Evolutionary conservation across 495 filamentous ascomycete genomes (phyloP).

Genomic region (Stereocaulon alpinum): DNA sequence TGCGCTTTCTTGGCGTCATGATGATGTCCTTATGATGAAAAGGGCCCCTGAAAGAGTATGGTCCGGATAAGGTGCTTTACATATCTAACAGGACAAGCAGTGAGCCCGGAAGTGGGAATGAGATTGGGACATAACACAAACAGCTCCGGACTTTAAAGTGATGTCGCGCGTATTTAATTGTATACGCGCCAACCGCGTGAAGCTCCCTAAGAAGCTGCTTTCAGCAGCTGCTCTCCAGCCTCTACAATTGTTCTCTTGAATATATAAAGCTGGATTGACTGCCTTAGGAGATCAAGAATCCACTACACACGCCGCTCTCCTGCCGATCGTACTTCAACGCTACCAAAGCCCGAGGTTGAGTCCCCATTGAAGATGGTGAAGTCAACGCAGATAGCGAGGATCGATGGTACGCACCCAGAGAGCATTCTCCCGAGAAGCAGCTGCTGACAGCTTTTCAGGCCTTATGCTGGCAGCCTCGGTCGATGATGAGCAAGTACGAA

Average conservation of each 20-base stretch:
- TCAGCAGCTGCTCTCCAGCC: no score
- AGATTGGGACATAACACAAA: no score
- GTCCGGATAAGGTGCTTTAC: no score
- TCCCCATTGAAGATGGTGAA: conserved; percentile 59
- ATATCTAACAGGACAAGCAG: no score
- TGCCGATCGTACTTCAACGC: not conserved
- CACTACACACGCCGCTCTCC: no score
- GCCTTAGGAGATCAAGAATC: no score
- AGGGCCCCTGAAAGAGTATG: no score
- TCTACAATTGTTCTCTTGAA: no score
- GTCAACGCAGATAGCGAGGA: conserved; percentile 85
- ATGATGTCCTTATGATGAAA: no score
- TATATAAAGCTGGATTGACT: no score
- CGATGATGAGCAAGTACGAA: conserved; percentile 67
- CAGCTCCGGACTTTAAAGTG: not conserved
- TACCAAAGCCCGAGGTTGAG: not conserved
- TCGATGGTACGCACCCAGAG: conserved; percentile 59
- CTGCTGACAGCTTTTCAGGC: conserved; percentile 41
- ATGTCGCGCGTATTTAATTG: not conserved
- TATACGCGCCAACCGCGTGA: conserved; percentile 1
- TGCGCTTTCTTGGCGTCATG: not conserved
- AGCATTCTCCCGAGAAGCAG: not conserved
- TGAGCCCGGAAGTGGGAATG: no score
- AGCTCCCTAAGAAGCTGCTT: not conserved
- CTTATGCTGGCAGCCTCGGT: conserved; percentile 90